A percentile compares a stretch with the other conserved stretches of the same genome.
These are phyloP conservation scores for Circinella umbellata DNA, from an alignment of 371 early-diverging fungal species.

Conservation along the genomic window DNA sequence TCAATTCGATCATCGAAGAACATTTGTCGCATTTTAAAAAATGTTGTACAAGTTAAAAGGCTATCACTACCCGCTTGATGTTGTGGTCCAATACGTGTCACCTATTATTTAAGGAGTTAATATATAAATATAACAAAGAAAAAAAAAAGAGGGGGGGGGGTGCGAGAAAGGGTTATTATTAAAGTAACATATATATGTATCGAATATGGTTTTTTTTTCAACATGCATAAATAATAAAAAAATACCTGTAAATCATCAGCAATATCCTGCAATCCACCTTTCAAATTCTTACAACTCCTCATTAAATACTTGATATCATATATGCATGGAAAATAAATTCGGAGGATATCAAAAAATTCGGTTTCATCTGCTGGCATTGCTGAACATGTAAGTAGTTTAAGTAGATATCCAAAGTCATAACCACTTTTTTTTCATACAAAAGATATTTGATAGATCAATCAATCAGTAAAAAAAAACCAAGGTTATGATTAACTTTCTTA, in stretches of 20 bases:
- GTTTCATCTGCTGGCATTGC: conserved; percentile 92
- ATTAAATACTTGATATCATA: conserved; percentile 99
- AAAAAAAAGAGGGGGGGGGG: no score
- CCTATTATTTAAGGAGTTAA: conserved; percentile 37
- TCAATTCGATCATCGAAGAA: conserved; percentile 96
- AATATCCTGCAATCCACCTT: conserved; percentile 99
- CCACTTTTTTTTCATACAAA: conserved; percentile 59
- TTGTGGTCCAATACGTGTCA: conserved; percentile 95
- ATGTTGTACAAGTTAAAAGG: conserved; percentile 93
- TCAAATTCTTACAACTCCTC: conserved; percentile 94
- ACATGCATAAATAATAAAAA: no score
- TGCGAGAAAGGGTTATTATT: no score
- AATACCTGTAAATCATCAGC: conserved; percentile 94
- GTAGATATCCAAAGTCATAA: conserved; percentile 99
- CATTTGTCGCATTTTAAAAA: conserved; percentile 96
- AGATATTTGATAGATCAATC: conserved; percentile 5
- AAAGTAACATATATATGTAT: no score
- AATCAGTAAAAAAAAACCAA: background rate
- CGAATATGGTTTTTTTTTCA: no score
- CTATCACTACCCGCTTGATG: conserved; percentile 99
- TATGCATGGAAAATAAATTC: conserved; percentile 95
- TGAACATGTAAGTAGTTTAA: conserved; percentile 95
- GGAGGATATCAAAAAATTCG: conserved; percentile 95
- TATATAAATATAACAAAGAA: no score
- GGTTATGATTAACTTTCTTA: no score